These are phyloP conservation scores for Domatiomyces globalis DNA, from an alignment of 2,329 filamentous ascomycete species.

Conservation along the genomic window DNA sequence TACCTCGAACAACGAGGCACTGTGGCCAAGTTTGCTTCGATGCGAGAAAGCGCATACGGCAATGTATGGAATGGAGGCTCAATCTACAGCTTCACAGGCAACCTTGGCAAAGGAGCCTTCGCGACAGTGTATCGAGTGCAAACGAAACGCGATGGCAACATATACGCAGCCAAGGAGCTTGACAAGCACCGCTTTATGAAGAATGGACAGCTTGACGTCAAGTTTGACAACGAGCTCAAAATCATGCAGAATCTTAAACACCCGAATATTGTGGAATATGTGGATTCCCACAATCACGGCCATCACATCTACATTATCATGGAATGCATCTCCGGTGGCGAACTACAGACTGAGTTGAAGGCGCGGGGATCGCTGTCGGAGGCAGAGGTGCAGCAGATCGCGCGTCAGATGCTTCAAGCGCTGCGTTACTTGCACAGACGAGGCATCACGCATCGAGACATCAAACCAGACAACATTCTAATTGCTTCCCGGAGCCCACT, in stretches of 20 bases:
- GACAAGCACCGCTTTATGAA: constrained; percentile 90
- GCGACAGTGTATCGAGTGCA: constrained; percentile 86
- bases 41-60: constrained; percentile 36
- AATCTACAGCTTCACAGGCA: constrained; percentile 67
- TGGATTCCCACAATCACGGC: constrained; percentile 73
- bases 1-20: constrained; percentile 40
- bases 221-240: constrained; percentile 91
- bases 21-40: constrained; percentile 19
- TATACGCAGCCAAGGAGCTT: constrained; percentile 86
- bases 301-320: constrained; percentile 87
- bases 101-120: constrained; percentile 87
- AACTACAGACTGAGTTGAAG: constrained; percentile 60
- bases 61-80: constrained; percentile 70
- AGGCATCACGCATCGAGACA: constrained; percentile 93
- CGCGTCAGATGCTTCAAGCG: constrained; percentile 56
- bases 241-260: constrained; percentile 83
- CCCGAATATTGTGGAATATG: constrained; percentile 79
- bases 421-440: constrained; percentile 73
- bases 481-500: constrained; percentile 61
- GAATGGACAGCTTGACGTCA: constrained; percentile 75
- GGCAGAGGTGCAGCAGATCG: constrained; percentile 53
- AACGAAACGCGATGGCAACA: constrained; percentile 64
- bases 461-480: constrained; percentile 96
- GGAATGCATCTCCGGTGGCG: constrained; percentile 75
- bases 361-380: constrained; percentile 52